These are phyloP conservation scores for Psidium friedrichsthalianum DNA, from an alignment of 345 rosid species.

Conservation along the genomic window DNA sequence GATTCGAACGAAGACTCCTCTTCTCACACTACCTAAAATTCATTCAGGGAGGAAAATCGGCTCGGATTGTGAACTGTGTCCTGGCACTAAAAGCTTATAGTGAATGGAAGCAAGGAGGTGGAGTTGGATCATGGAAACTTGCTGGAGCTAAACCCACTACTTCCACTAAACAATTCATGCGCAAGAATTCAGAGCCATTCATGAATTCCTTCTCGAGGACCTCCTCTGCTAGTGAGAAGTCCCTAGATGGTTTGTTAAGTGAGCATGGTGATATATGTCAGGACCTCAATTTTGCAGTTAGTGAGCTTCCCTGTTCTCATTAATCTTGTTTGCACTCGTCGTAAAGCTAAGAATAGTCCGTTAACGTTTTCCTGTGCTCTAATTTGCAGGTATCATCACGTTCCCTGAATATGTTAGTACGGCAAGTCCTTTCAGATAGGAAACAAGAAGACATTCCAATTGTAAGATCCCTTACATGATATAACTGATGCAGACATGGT, in stretches of 20 bases:
- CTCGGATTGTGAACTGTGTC: slow-evolving; percentile 65
- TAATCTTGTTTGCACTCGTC: neutral
- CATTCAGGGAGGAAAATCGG: slow-evolving; percentile 24
- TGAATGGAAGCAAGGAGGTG: slow-evolving; percentile 79
- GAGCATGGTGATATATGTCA: slow-evolving; percentile 24
- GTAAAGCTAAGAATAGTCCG: neutral
- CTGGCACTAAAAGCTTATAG: slow-evolving; percentile 73
- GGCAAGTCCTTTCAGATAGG: slow-evolving; percentile 52
- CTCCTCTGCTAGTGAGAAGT: slow-evolving; percentile 28
- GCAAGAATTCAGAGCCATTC: slow-evolving; percentile 60
- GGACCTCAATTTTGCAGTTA: slow-evolving; percentile 53
- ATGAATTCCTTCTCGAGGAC: slow-evolving; percentile 44
- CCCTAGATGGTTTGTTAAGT: slow-evolving; percentile 12
- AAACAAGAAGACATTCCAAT: slow-evolving; percentile 68
- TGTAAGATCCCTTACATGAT: slow-evolving; percentile 25
- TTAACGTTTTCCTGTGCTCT: neutral
- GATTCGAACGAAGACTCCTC: neutral
- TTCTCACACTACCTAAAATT: neutral
- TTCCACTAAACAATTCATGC: slow-evolving; percentile 38
- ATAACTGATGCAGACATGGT: neutral
- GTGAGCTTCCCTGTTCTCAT: slow-evolving; percentile 15
- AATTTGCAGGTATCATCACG: slow-evolving; percentile 36
- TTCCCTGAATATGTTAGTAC: slow-evolving; percentile 52
- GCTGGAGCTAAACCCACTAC: slow-evolving; percentile 38
- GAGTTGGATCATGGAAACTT: slow-evolving; percentile 55